phyloP scores from a whole-genome alignment of 208 protist species.

The Leishmania turanica region DNA sequence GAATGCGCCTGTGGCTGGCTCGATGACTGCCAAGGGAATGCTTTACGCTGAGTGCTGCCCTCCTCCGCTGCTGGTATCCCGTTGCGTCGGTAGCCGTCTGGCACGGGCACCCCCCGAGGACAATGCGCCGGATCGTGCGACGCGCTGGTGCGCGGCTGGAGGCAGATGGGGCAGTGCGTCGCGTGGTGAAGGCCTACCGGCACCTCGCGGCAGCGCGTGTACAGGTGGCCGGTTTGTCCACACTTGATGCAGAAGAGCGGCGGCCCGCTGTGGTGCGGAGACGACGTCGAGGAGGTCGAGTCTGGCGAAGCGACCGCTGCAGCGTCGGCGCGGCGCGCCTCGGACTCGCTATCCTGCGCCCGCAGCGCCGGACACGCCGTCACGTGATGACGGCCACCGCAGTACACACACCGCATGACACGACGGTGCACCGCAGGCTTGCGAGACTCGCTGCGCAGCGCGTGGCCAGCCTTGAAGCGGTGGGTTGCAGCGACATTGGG shows the following conservation, averaged over 20 bases:
- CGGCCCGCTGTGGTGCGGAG: not conserved
- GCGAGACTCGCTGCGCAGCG: slow-evolving; percentile 38
- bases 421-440: slow-evolving; percentile 69
- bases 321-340: not conserved
- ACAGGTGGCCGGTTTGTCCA: slow-evolving; percentile 58
- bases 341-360: slow-evolving; percentile 11
- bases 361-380: slow-evolving; percentile 62
- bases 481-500: slow-evolving; percentile 54
- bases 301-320: not conserved
- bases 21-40: not conserved
- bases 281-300: no score
- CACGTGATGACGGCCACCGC: slow-evolving; percentile 75
- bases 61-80: slow-evolving; percentile 33
- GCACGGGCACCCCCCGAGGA: slow-evolving; percentile 50
- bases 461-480: slow-evolving; percentile 42
- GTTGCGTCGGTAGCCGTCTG: slow-evolving; percentile 34
- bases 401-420: slow-evolving; percentile 79
- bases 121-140: slow-evolving; percentile 53
- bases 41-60: no score
- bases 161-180: slow-evolving; percentile 67
- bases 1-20: not conserved
- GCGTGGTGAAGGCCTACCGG: slow-evolving; percentile 44
- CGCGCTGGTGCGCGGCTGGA: slow-evolving; percentile 18
- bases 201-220: slow-evolving; percentile 37
- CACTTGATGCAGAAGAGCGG: slow-evolving; percentile 74